phyloP scores from a whole-genome alignment of 225 moss, liverwort and hornwort genomes.

The Takakia lepidozioides region DNA sequence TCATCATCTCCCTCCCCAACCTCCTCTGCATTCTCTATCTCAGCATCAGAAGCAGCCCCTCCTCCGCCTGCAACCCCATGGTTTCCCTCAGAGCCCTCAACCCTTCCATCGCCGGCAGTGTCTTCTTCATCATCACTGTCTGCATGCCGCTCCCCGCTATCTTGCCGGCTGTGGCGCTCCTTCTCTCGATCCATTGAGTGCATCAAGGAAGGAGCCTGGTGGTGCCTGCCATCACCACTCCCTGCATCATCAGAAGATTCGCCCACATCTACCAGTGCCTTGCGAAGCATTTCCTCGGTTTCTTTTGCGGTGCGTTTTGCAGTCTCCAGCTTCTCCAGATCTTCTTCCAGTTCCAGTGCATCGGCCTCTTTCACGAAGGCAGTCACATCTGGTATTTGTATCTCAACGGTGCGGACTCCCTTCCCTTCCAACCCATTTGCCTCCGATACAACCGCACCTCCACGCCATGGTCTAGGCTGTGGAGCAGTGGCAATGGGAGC shows the following conservation, averaged over 20 bases:
- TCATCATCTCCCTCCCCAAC: slow-evolving; percentile 39
- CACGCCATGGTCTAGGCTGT: slow-evolving; percentile 25
- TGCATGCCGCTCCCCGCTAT: slow-evolving; percentile 21
- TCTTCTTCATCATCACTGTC: slow-evolving; percentile 37
- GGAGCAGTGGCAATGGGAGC: slow-evolving; percentile 11
- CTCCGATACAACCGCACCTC: slow-evolving; percentile 21
- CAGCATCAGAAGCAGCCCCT: slow-evolving; percentile 31
- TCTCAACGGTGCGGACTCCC: slow-evolving; percentile 14
- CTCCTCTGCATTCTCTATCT: slow-evolving; percentile 37
- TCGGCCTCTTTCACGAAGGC: slow-evolving; percentile 6
- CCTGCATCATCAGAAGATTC: slow-evolving; percentile 12
- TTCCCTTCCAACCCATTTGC: slow-evolving; percentile 34
- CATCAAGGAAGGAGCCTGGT: slow-evolving; percentile 28
- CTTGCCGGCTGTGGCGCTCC: slow-evolving; percentile 27
- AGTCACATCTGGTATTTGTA: slow-evolving; percentile 13
- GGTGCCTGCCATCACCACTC: slow-evolving; percentile 29
- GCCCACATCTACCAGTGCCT: slow-evolving; percentile 7
- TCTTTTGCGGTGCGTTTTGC: slow-evolving; percentile 5
- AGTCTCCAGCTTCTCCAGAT: slow-evolving; percentile 9
- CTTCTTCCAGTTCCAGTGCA: slow-evolving; percentile 8
- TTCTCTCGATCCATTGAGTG: slow-evolving; percentile 39
- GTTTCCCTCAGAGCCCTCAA: slow-evolving; percentile 36
- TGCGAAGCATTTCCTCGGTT: slow-evolving; percentile 3
- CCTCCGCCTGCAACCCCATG: slow-evolving; percentile 28
- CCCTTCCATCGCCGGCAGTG: slow-evolving; percentile 21